These are phyloP conservation scores for Asterella californica DNA, from an alignment of 225 moss, liverwort and hornwort species.

Conservation along the genomic window DNA sequence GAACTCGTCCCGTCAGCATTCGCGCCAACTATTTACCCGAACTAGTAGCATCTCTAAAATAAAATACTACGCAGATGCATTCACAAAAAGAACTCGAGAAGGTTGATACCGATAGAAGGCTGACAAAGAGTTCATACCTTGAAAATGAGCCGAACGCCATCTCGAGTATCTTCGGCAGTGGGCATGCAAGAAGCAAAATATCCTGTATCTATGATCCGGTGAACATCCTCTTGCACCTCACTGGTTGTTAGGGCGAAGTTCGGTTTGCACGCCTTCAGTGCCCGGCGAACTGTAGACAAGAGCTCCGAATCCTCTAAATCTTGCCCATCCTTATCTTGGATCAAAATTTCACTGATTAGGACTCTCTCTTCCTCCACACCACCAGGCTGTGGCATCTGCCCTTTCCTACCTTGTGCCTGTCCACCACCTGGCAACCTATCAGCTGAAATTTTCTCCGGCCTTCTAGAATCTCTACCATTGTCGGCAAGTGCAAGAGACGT, in stretches of 20 bases:
- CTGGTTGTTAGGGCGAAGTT: slow-evolving; percentile 93
- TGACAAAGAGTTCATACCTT: slow-evolving; percentile 49
- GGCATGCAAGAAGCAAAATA: slow-evolving; percentile 96
- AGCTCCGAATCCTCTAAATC: slow-evolving; percentile 71
- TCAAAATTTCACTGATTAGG: slow-evolving; percentile 90
- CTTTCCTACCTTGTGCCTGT: slow-evolving; percentile 48
- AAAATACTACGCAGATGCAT: not conserved
- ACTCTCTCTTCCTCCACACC: slow-evolving; percentile 78
- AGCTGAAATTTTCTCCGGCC: slow-evolving; percentile 37
- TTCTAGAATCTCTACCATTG: slow-evolving; percentile 31
- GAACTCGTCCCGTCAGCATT: not conserved
- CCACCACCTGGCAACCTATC: slow-evolving; percentile 42
- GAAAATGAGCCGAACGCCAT: slow-evolving; percentile 94
- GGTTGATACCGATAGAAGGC: not conserved
- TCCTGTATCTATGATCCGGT: slow-evolving; percentile 93
- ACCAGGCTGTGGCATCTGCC: slow-evolving; percentile 58
- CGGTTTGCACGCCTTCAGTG: slow-evolving; percentile 93
- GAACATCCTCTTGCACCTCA: slow-evolving; percentile 98
- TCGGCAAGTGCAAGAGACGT: slow-evolving; percentile 36
- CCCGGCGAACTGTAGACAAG: slow-evolving; percentile 64
- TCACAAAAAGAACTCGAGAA: not conserved
- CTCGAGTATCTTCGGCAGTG: slow-evolving; percentile 94
- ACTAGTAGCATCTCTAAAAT: not conserved
- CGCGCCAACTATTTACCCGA: not conserved
- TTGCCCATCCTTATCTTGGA: slow-evolving; percentile 89